Percentiles rank a stretch among this genome's conserved stretches.
These are phyloP conservation scores for Candida cerambycidarum DNA, from an alignment of 805 yeast genomes.

Conservation along the genomic window DNA sequence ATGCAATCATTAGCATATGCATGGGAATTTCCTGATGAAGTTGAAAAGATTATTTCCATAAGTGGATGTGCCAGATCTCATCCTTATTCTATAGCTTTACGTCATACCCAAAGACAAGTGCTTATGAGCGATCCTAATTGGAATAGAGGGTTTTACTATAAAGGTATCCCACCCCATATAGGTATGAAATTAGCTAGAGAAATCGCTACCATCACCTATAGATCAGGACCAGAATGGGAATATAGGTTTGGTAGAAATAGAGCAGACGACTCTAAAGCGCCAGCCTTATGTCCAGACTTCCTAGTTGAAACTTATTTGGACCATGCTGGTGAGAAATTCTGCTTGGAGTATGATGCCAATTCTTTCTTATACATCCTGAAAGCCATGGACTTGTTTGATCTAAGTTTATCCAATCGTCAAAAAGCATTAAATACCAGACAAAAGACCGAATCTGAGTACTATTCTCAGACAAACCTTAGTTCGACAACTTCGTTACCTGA, in stretches of 20 bases:
- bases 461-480: conserved; percentile 9
- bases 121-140: conserved; percentile 94
- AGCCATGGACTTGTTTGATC: conserved; percentile 92
- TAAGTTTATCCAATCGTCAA: conserved; percentile 51
- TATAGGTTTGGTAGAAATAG: conserved; percentile 85
- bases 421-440: conserved; percentile 44
- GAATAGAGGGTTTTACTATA: conserved; percentile 88
- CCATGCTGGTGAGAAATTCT: conserved; percentile 93
- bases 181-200: conserved; percentile 95
- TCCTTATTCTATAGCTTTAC: conserved; percentile 90
- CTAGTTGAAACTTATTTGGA: conserved; percentile 89
- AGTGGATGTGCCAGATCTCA: conserved; percentile 94
- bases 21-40: conserved; percentile 75
- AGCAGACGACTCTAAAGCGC: conserved; percentile 72
- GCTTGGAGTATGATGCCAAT: conserved; percentile 87
- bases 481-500: conserved; percentile 38
- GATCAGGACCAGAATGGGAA: conserved; percentile 98
- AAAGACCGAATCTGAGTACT: conserved; percentile 31
- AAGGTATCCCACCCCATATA: conserved; percentile 78
- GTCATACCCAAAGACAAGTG: conserved; percentile 91
- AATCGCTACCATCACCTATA: conserved; percentile 89
- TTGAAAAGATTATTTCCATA: conserved; percentile 71
- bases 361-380: conserved; percentile 84
- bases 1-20: conserved; percentile 93
- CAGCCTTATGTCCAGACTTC: conserved; percentile 92